Percentiles rank a stretch among this genome's conserved stretches.
phyloP scores from a whole-genome alignment of 495 filamentous ascomycete species.

The Hapsidospora chrysogenum region DNA sequence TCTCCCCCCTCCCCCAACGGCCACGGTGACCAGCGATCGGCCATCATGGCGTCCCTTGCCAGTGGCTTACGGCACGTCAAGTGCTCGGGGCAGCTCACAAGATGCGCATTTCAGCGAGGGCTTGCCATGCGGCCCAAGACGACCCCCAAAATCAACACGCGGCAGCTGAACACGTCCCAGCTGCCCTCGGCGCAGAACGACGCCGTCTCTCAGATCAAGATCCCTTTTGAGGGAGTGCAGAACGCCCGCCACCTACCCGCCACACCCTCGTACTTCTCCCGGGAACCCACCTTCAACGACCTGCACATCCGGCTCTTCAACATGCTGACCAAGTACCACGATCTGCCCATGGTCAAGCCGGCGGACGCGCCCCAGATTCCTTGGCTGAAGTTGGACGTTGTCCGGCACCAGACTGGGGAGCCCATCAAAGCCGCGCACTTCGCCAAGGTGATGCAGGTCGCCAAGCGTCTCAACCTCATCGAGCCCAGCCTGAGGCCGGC shows the following conservation, averaged over 20 bases:
- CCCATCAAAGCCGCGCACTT: conserved; percentile 65
- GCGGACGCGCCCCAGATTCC: conserved; percentile 56
- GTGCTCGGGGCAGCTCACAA: neutral
- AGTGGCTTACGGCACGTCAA: conserved; percentile 1
- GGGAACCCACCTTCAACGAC: conserved; percentile 71
- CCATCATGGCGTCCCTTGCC: conserved; percentile 2
- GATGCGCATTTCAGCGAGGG: neutral
- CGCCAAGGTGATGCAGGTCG: conserved; percentile 50
- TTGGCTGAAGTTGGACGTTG: conserved; percentile 69
- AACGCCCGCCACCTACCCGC: conserved; percentile 59
- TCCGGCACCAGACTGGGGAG: conserved; percentile 59
- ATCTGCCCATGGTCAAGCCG: conserved; percentile 48
- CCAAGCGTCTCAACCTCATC: conserved; percentile 72
- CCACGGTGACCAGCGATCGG: too few relatives aligned
- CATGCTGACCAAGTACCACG: conserved; percentile 50
- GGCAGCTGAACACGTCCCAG: conserved; percentile 2
- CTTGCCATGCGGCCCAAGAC: neutral
- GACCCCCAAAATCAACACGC: neutral
- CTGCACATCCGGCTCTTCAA: conserved; percentile 54
- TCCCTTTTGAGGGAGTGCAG: conserved; percentile 2
- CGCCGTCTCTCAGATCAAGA: neutral
- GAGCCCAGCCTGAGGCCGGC: conserved; percentile 59
- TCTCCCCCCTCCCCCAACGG: too few relatives aligned
- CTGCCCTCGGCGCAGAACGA: conserved; percentile 4
- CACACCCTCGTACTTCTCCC: conserved; percentile 89